A percentile compares a stretch with the other conserved stretches of the same genome.
These are phyloP conservation scores for Ramaria sp. DNA, from an alignment of 768 basidiomycete genomes.

Conservation along the genomic window DNA sequence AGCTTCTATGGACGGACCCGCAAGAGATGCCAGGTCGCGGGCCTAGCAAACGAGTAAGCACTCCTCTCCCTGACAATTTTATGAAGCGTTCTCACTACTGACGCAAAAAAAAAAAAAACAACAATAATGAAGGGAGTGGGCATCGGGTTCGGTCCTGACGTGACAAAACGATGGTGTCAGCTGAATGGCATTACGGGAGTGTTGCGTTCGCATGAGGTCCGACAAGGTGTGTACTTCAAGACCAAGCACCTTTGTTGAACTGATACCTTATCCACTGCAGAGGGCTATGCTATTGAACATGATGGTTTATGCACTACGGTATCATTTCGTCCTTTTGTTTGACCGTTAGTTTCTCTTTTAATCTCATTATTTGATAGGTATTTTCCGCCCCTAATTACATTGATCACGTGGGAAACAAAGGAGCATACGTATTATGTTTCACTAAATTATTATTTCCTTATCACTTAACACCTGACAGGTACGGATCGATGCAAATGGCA, in stretches of 20 bases:
- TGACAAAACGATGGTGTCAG: constrained; percentile 82
- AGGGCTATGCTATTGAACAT: constrained; percentile 93
- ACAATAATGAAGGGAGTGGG: constrained; percentile 69
- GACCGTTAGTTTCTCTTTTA: background rate
- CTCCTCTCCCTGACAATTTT: background rate
- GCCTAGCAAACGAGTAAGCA: constrained; percentile 83
- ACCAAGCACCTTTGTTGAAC: background rate
- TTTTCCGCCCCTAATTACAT: constrained; percentile 96
- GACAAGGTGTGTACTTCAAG: constrained; percentile 50
- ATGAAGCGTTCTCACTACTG: background rate
- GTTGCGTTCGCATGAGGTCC: constrained; percentile 93
- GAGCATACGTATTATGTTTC: constrained; percentile 61
- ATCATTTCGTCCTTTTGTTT: constrained; percentile 1
- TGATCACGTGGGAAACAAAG: constrained; percentile 86
- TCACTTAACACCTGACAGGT: constrained; percentile 36
- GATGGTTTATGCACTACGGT: constrained; percentile 90
- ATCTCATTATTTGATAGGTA: constrained; percentile 35
- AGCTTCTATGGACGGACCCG: constrained; percentile 96
- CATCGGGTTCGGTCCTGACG: constrained; percentile 90
- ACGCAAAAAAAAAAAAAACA: constrained; percentile 11
- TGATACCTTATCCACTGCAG: constrained; percentile 23
- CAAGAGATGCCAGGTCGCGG: constrained; percentile 83
- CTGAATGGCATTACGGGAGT: constrained; percentile 80
- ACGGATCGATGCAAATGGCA: constrained; percentile 70
- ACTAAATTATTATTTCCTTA: background rate